phyloP scores from a whole-genome alignment of 768 basidiomycete species.

The Trametes cingulata region DNA sequence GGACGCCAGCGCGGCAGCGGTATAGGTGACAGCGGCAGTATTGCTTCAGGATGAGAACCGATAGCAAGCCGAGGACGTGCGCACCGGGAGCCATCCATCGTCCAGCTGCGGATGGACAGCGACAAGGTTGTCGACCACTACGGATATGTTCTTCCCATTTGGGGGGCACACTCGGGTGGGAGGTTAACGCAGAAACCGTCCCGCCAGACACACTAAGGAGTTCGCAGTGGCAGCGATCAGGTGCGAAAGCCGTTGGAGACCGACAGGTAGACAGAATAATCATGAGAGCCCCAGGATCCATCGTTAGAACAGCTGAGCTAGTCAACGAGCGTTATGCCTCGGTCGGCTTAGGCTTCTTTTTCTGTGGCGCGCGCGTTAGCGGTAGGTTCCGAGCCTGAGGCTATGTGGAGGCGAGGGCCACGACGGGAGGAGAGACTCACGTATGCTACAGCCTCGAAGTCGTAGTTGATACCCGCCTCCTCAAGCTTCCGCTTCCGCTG shows the following conservation, averaged over 20 bases:
- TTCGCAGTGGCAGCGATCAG: too few species aligned
- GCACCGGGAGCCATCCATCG: neutral
- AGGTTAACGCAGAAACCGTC: too few species aligned
- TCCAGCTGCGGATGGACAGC: too few species aligned
- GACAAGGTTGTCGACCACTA: too few species aligned
- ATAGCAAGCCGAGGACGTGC: neutral
- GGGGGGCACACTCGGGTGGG: too few species aligned
- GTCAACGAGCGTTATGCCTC: slow-evolving; percentile 18
- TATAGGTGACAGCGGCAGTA: neutral
- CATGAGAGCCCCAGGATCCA: neutral
- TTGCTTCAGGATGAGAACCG: neutral
- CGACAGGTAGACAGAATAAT: neutral
- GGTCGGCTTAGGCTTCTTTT: slow-evolving; percentile 38
- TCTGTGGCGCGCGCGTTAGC: slow-evolving; percentile 23
- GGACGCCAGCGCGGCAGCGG: neutral
- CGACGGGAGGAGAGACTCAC: slow-evolving; percentile 47
- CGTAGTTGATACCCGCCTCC: slow-evolving; percentile 83
- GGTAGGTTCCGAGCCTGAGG: neutral
- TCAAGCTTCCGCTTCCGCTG: slow-evolving; percentile 77
- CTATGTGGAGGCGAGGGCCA: neutral
- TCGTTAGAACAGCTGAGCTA: neutral
- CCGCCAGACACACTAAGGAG: too few species aligned
- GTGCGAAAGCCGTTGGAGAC: too few species aligned
- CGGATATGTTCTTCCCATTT: too few species aligned
- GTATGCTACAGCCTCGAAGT: slow-evolving; percentile 80